Conservation (phyloP, 345 rosid species). For the Physaria fendleri region DNA sequence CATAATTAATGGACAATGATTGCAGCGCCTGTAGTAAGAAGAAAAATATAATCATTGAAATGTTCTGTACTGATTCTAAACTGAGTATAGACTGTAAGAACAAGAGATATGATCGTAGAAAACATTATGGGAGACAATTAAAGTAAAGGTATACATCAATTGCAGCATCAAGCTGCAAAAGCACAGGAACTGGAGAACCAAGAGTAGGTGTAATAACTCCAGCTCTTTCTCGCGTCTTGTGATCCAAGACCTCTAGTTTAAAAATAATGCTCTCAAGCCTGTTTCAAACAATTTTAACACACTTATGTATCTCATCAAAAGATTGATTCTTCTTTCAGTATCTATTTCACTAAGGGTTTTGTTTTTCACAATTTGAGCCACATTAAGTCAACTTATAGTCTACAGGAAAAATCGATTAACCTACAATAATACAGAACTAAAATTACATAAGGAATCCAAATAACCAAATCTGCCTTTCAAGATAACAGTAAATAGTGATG, state of each 20-base stretch:
- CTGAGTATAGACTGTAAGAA: neutral
- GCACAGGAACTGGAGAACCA: constrained; percentile 70
- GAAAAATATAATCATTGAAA: constrained; percentile 2
- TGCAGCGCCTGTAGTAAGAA: constrained; percentile 56
- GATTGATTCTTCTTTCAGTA: neutral
- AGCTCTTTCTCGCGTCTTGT: constrained; percentile 89
- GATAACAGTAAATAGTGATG: neutral
- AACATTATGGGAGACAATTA: no score
- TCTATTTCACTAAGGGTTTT: no score
- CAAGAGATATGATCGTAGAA: neutral
- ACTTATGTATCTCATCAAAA: no score
- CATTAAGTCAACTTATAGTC: no score
- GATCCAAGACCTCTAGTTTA: constrained; percentile 91
- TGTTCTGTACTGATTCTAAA: neutral
- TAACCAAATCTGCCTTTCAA: neutral
- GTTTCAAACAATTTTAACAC: constrained; percentile 17
- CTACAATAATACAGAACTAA: neutral
- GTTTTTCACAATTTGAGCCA: no score
- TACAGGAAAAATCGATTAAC: neutral
- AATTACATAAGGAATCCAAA: neutral
- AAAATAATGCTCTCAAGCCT: constrained; percentile 77
- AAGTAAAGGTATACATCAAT: constrained; percentile 75
- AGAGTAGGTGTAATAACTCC: constrained; percentile 75
- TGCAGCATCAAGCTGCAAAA: constrained; percentile 77
- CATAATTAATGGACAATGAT: constrained; percentile 50